Evolutionary conservation across 148 eudicot genomes (phyloP).

Genomic region (Dysphania ambrosioides): DNA sequence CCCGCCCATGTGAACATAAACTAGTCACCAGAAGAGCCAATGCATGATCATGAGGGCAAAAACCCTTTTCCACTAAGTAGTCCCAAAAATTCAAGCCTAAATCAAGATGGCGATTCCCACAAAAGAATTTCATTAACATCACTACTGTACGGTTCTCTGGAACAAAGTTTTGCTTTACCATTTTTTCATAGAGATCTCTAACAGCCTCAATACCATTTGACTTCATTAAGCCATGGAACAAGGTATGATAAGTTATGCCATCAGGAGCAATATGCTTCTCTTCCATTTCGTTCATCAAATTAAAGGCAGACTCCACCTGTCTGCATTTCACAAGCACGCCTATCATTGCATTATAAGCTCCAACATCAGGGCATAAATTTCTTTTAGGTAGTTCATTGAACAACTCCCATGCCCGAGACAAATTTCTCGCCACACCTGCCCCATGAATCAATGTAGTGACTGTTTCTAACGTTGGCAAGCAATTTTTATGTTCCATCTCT

Average conservation of each 20-base stretch:
- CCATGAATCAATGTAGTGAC: slow-evolving; percentile 85
- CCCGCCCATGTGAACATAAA: slow-evolving; percentile 67
- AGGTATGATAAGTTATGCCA: slow-evolving; percentile 65
- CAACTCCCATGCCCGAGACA: slow-evolving; percentile 53
- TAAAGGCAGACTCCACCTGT: slow-evolving; percentile 48
- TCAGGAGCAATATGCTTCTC: slow-evolving; percentile 49
- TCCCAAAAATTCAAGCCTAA: slow-evolving; percentile 68
- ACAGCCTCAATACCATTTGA: slow-evolving; percentile 47
- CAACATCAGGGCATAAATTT: slow-evolving; percentile 55
- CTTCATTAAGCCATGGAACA: slow-evolving; percentile 62
- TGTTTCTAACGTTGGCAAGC: slow-evolving; percentile 58
- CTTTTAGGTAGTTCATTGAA: slow-evolving; percentile 54
- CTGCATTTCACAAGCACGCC: slow-evolving; percentile 57
- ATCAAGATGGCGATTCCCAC: slow-evolving; percentile 47
- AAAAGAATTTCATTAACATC: slow-evolving; percentile 81
- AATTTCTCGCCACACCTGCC: slow-evolving; percentile 75
- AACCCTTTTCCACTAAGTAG: slow-evolving; percentile 63
- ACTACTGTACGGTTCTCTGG: slow-evolving; percentile 76
- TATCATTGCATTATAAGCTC: slow-evolving; percentile 73
- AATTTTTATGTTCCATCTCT: slow-evolving; percentile 63
- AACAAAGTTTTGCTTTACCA: slow-evolving; percentile 49
- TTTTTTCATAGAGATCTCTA: slow-evolving; percentile 46
- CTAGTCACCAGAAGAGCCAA: slow-evolving; percentile 67
- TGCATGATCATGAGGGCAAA: slow-evolving; percentile 82
- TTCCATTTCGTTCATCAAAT: slow-evolving; percentile 68